phyloP scores from a whole-genome alignment of 352 stramenopile species.

The Pythium plurisporium region DNA sequence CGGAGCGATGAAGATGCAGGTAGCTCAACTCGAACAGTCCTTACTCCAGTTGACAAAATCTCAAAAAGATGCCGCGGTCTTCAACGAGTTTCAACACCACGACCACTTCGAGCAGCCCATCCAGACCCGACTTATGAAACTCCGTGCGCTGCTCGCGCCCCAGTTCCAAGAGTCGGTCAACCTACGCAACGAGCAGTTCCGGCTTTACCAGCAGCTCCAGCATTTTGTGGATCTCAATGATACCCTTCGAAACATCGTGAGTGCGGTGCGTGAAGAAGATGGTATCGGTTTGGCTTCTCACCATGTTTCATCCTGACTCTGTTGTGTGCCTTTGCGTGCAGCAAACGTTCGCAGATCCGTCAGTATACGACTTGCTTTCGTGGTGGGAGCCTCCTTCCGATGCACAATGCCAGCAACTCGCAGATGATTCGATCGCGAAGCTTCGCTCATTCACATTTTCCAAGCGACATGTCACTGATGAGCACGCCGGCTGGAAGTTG shows the following conservation, averaged over 20 bases:
- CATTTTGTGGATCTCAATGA: slow-evolving; percentile 15
- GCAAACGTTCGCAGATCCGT: slow-evolving; percentile 6
- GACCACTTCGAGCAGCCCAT: not conserved
- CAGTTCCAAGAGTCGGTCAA: slow-evolving; percentile 1
- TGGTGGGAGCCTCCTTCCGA: slow-evolving; percentile 15
- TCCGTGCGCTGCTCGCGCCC: slow-evolving; percentile 1
- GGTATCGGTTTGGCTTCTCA: not conserved
- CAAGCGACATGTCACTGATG: not conserved
- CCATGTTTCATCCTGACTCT: too few species aligned
- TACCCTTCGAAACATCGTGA: slow-evolving; percentile 10
- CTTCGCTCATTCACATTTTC: slow-evolving; percentile 9
- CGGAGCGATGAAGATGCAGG: slow-evolving; percentile 3
- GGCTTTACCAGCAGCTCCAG: slow-evolving; percentile 11
- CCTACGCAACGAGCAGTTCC: slow-evolving; percentile 9
- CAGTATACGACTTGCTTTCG: slow-evolving; percentile 15
- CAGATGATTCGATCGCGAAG: slow-evolving; percentile 4
- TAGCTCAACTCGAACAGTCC: slow-evolving; percentile 6
- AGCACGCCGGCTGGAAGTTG: slow-evolving; percentile 15
- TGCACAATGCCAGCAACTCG: slow-evolving; percentile 4
- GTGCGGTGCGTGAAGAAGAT: not conserved
- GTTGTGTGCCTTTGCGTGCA: too few species aligned
- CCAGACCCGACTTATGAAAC: not conserved
- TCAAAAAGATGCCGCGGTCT: not conserved
- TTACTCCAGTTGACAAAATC: not conserved
- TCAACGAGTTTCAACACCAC: not conserved